phyloP scores from a whole-genome alignment of 1,284 basidiomycete species.

The Microbotryum scabiosae region DNA sequence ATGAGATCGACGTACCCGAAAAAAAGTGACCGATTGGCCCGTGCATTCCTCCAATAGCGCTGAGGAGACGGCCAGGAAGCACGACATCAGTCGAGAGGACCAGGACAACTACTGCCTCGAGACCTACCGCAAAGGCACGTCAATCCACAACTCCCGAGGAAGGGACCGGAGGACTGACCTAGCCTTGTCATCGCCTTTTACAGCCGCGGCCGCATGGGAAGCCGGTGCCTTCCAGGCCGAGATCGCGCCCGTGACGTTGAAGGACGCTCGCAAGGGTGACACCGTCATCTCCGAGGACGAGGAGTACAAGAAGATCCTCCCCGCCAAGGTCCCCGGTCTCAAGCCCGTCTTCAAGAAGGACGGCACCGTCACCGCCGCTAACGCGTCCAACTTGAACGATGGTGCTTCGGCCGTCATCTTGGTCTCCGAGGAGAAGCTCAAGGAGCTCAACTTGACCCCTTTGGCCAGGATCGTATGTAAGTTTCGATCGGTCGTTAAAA shows the following conservation, averaged over 20 bases:
- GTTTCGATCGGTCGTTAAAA: conserved; percentile 5
- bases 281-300: conserved; percentile 86
- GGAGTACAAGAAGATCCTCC: conserved; percentile 64
- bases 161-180: too few relatives aligned
- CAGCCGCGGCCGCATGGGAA: conserved; percentile 80
- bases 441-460: conserved; percentile 39
- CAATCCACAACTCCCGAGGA: too few relatives aligned
- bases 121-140: conserved; percentile 45
- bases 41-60: conserved; percentile 25
- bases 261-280: conserved; percentile 87
- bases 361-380: conserved; percentile 45
- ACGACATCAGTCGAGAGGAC: conserved; percentile 40
- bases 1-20: conserved; percentile 16
- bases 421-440: conserved; percentile 38
- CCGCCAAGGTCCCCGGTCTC: conserved; percentile 42
- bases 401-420: conserved; percentile 44
- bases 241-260: conserved; percentile 80
- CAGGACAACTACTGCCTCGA: conserved; percentile 67
- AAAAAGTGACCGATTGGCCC: too few relatives aligned
- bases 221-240: conserved; percentile 75
- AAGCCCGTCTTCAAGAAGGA: conserved; percentile 43
- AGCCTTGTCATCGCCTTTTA: conserved; percentile 42
- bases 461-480: conserved; percentile 42
- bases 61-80: conserved; percentile 42
- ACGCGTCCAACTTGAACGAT: conserved; percentile 44